These are phyloP conservation scores for Platanthera guangdongensis DNA, from an alignment of 106 monocot species.

Conservation along the genomic window DNA sequence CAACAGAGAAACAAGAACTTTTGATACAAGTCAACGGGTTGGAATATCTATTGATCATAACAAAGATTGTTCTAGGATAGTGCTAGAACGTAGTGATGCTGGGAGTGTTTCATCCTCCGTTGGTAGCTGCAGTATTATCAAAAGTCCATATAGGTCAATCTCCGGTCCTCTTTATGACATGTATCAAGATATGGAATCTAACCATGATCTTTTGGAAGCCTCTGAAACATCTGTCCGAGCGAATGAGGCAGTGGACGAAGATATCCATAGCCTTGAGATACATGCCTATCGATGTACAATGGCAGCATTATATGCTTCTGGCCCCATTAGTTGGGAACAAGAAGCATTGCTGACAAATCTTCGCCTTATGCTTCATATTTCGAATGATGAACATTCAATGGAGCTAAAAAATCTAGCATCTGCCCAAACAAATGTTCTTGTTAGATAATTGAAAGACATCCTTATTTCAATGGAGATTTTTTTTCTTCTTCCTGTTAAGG, in stretches of 20 bases:
- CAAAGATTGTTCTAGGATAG: not conserved
- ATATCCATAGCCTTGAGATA: constrained; percentile 40
- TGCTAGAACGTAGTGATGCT: constrained; percentile 10
- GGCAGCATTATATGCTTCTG: constrained; percentile 51
- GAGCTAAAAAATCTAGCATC: constrained; percentile 36
- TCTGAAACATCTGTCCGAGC: constrained; percentile 8
- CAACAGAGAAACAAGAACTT: constrained; percentile 16
- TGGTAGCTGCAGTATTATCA: constrained; percentile 33
- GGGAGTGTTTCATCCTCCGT: constrained; percentile 22
- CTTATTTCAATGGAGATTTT: not conserved
- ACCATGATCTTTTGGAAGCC: constrained; percentile 14
- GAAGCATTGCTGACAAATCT: constrained; percentile 59
- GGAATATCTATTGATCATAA: constrained; percentile 5
- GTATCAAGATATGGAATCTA: not conserved
- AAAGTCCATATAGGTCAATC: constrained; percentile 12
- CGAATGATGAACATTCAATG: constrained; percentile 59
- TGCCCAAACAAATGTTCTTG: not conserved
- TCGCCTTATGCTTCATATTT: constrained; percentile 49
- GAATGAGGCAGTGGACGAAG: constrained; percentile 4
- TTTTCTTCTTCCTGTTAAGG: not conserved
- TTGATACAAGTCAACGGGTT: constrained; percentile 10
- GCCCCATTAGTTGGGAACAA: constrained; percentile 58
- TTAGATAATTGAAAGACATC: constrained; percentile 1
- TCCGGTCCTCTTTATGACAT: constrained; percentile 4
- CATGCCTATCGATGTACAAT: constrained; percentile 41